Evolutionary conservation across 768 basidiomycete genomes (phyloP), one percentile per base, ranked within the genome.

Genomic region (Mycena epipterygia): DNA sequence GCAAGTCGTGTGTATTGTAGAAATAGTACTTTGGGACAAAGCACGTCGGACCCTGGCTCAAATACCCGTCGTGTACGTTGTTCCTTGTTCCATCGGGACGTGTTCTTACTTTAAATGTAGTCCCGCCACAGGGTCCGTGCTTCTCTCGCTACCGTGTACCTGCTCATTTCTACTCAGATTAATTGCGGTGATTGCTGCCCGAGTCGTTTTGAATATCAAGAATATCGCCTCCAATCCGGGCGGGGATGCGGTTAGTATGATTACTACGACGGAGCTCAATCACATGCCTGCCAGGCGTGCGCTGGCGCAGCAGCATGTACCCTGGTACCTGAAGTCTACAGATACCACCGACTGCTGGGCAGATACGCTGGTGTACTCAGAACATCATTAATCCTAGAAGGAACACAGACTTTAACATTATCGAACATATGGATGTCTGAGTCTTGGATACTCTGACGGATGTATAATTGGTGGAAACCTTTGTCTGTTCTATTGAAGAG

Each of bases 31-130:
- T 11, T 67, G 66, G 66, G 39, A 32, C 27, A 67, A 33, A 19
- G 66, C 48, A 12, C 57, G 66, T 23, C 66, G 57, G 35, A 59
- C 57, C 11, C n/a, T 67, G 27, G 66, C 66, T 25, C 66, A 67
- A 41, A 51, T 67, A 4, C 66, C 66, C 19, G 49, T 49, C 37
- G 49, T 48, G 64, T 66, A 35, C 21, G 41, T 56, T 9, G 21
- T n/a, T 35, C 39, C 6, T 17, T 46, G 14, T 46, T 41, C 14
- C 39, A 4, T 62, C n/a, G 30, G 7, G 17, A 37, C 27, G 37
- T 27, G 12, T 19, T 0, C 51, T 61, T n/a, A 49, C 32, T n/a
- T 25, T n/a, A 5, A 7, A 1, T n/a, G 5, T 33, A 62, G 67
- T 14, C 67, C 67, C 13, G 42, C 52, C 14, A 56, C 67, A 29